A percentile compares a stretch with the other conserved stretches of the same genome.
Conservation (phyloP, 495 filamentous ascomycete genomes). For the Tetracladium setigerum region DNA sequence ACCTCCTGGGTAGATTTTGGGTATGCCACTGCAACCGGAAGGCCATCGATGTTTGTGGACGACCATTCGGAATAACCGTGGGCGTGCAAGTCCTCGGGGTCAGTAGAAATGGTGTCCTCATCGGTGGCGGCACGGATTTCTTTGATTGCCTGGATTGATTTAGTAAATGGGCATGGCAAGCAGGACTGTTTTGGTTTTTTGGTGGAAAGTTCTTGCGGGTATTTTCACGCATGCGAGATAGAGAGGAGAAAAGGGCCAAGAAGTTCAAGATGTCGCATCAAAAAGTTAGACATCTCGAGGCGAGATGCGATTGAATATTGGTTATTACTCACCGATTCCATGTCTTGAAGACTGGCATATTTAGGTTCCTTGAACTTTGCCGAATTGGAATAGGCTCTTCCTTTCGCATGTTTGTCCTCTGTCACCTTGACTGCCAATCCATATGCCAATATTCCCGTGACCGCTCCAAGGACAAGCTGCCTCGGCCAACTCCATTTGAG, state of each 20-base stretch:
- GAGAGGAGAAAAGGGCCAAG: too few relatives aligned
- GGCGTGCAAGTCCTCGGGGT: conserved; percentile 68
- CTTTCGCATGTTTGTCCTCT: not conserved
- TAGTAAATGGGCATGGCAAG: conserved; percentile 16
- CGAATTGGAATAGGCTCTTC: conserved; percentile 23
- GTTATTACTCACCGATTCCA: conserved; percentile 43
- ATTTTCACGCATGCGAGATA: too few relatives aligned
- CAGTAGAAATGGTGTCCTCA: conserved; percentile 72
- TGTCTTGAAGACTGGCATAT: conserved; percentile 41
- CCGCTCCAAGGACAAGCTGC: conserved; percentile 31
- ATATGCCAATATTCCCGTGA: conserved; percentile 35
- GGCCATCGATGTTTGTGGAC: conserved; percentile 65
- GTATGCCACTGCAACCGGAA: conserved; percentile 77
- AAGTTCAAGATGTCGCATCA: too few relatives aligned
- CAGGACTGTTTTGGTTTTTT: too few relatives aligned
- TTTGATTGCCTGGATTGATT: conserved; percentile 43
- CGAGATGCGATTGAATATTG: too few relatives aligned
- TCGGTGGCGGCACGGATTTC: conserved; percentile 53
- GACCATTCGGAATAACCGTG: conserved; percentile 94
- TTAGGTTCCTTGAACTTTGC: conserved; percentile 28
- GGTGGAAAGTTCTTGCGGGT: too few relatives aligned
- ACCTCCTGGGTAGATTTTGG: conserved; percentile 76
- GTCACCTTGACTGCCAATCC: conserved; percentile 20
- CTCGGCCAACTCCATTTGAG: too few relatives aligned
- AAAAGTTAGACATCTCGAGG: not conserved